Percentiles rank a stretch among this genome's conserved stretches.
Evolutionary conservation across 208 protist genomes (phyloP).

Genomic region (Kentomonas sorsogonicus): DNA sequence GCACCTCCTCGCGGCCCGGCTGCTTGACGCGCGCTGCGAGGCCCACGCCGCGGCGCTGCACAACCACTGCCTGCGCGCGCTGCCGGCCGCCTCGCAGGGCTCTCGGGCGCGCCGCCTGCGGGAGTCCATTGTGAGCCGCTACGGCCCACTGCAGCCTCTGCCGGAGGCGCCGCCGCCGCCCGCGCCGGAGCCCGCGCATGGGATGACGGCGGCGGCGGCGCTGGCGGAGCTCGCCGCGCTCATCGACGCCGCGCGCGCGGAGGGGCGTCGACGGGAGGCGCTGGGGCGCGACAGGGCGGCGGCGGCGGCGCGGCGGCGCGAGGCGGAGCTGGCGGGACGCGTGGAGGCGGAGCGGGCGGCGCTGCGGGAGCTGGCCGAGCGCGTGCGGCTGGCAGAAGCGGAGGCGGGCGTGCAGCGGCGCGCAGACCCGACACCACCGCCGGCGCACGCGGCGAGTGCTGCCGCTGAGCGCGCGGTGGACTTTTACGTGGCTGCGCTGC

Average conservation of each 20-base stretch:
- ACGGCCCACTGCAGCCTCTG: too few relatives aligned
- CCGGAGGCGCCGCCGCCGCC: constrained; percentile 14
- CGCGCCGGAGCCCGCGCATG: constrained; percentile 12
- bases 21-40: background rate
- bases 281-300: too few relatives aligned
- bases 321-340: background rate
- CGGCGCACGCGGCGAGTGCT: too few relatives aligned
- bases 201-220: constrained; percentile 11
- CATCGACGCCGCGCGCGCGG: background rate
- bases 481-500: constrained; percentile 26
- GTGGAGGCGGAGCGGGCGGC: background rate
- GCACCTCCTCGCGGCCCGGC: constrained; percentile 12
- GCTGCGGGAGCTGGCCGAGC: background rate
- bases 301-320: background rate
- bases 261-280: constrained; percentile 12
- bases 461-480: constrained; percentile 12
- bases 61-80: constrained; percentile 6
- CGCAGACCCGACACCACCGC: too few relatives aligned
- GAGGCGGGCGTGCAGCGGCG: too few relatives aligned
- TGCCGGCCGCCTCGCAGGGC: constrained; percentile 10
- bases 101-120: background rate
- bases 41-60: too few relatives aligned
- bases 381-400: background rate
- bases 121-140: constrained; percentile 11
- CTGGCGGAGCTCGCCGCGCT: constrained; percentile 7